phyloP scores from a whole-genome alignment of 176 grass and related monocot species.

The Triticum timopheevii region DNA sequence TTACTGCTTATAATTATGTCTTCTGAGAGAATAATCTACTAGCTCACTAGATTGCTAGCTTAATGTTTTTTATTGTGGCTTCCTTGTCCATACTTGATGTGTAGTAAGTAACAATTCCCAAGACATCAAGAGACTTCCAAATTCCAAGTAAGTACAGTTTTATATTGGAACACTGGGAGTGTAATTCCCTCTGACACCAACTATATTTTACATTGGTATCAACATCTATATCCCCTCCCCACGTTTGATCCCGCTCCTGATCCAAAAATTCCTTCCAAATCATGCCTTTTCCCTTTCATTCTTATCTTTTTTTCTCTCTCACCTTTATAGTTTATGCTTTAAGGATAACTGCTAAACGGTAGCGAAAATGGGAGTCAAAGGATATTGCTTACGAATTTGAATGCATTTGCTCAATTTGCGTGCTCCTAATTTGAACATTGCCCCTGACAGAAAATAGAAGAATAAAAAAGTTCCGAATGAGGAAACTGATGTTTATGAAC shows the following conservation, averaged over 20 bases:
- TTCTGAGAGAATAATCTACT: constrained; percentile 34
- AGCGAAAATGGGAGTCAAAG: not conserved
- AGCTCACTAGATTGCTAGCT: constrained; percentile 32
- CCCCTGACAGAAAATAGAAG: not conserved
- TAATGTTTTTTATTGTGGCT: constrained; percentile 48
- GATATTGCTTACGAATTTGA: not conserved
- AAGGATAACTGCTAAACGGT: not conserved
- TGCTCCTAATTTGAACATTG: not conserved
- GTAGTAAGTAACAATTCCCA: constrained; percentile 54
- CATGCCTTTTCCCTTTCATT: constrained; percentile 28
- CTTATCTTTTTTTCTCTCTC: constrained; percentile 14
- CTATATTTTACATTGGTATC: constrained; percentile 62
- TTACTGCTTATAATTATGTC: constrained; percentile 36
- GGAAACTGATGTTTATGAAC: not conserved
- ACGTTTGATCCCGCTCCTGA: constrained; percentile 66
- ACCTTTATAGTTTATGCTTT: not conserved
- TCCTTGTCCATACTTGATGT: constrained; percentile 46
- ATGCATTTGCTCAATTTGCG: not conserved
- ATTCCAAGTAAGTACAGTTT: constrained; percentile 46
- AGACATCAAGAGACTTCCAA: constrained; percentile 45
- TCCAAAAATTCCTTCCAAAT: constrained; percentile 62
- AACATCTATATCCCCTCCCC: constrained; percentile 30
- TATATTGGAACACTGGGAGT: constrained; percentile 49
- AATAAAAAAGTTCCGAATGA: not conserved
- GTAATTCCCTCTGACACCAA: constrained; percentile 61